These are phyloP conservation scores for Saccharomyces hybrid DNA, from an alignment of 1,139 yeast genomes.

Conservation along the genomic window DNA sequence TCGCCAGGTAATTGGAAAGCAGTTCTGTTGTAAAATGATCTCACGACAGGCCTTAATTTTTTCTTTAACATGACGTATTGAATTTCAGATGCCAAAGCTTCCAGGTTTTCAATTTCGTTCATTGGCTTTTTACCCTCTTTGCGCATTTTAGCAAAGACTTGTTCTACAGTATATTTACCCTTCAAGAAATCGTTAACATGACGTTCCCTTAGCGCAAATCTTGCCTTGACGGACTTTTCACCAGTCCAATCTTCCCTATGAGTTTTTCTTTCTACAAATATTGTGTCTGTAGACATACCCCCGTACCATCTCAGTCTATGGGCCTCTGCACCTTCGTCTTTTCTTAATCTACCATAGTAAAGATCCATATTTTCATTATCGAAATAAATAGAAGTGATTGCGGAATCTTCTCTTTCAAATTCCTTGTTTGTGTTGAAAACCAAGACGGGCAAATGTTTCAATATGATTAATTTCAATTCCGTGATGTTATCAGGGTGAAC, in stretches of 20 bases:
- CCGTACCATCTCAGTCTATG: slow-evolving; percentile 98
- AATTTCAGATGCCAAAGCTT: slow-evolving; percentile 83
- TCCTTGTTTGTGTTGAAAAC: slow-evolving; percentile 96
- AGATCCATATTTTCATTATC: slow-evolving; percentile 84
- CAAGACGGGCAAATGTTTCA: slow-evolving; percentile 91
- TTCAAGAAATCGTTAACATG: slow-evolving; percentile 74
- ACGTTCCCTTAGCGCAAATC: slow-evolving; percentile 87
- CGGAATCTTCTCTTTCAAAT: slow-evolving; percentile 87
- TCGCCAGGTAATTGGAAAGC: slow-evolving; percentile 99
- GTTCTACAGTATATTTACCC: slow-evolving; percentile 80
- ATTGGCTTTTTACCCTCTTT: slow-evolving; percentile 83
- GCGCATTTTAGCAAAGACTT: slow-evolving; percentile 86
- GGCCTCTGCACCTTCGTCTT: slow-evolving; percentile 98
- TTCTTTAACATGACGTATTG: slow-evolving; percentile 82
- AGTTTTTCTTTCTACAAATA: slow-evolving; percentile 93
- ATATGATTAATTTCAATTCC: slow-evolving; percentile 81
- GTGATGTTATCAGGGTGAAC: slow-evolving; percentile 98
- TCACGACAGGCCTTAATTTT: slow-evolving; percentile 83
- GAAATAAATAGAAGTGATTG: slow-evolving; percentile 91
- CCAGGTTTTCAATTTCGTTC: slow-evolving; percentile 85
- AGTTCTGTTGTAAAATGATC: slow-evolving; percentile 94
- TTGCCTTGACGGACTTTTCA: slow-evolving; percentile 93
- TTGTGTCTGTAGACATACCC: slow-evolving; percentile 87
- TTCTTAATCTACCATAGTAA: slow-evolving; percentile 87
- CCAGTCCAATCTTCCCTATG: slow-evolving; percentile 99